Evolutionary conservation across 2,329 filamentous ascomycete species (phyloP), one percentile per base, ranked within the genome.

Genomic region (Massarina eburnea): DNA sequence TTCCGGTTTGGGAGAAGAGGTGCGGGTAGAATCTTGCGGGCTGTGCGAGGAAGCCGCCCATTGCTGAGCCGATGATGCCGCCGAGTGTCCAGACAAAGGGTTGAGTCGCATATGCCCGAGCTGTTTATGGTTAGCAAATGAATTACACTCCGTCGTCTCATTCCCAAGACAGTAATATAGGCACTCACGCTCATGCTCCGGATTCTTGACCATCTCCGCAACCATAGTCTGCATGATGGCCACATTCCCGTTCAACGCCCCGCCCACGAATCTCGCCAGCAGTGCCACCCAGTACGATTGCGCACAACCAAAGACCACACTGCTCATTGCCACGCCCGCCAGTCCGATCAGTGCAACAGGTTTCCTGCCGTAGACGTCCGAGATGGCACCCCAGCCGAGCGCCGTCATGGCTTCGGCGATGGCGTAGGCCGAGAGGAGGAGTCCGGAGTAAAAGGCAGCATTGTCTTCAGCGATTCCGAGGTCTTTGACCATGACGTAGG

Each of bases 71-170:
- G 43, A 95, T 79, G 54, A 96, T 95, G 18, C 89, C 92, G 21
- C 91, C 91, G 35, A 96, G 84, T 27, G 83, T 87, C 91, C 91
- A 96, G 7, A 96, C 88, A 62, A 96, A 96, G 1, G 91, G 91
- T 85, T 96, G 95, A 37, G 95, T 83, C 3, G 90, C 85, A 69
- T 91, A 96, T 33, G 91, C 91, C 51, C 86, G 83, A 47, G 90
- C 88, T 90, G 54, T 30, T 32, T 20, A 29, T 8, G 10, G 22
- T 58, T 34, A 57, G 54, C 18, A 19, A 14, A 32, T 20, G 26
- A 17, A 4, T 6, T 36, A 19, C 12, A 38, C 15, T 39, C 15
- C 24, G 33, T 4, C 17, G 20, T 2, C 18, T 9, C 15, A 8
- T 1, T 14, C 9, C 32, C 32, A 18, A 21, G 21, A 12, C 12